Evolutionary conservation across 2,329 filamentous ascomycete genomes (phyloP), one percentile per base, ranked within the genome.

Genomic region (Colletotrichum godetiae): DNA sequence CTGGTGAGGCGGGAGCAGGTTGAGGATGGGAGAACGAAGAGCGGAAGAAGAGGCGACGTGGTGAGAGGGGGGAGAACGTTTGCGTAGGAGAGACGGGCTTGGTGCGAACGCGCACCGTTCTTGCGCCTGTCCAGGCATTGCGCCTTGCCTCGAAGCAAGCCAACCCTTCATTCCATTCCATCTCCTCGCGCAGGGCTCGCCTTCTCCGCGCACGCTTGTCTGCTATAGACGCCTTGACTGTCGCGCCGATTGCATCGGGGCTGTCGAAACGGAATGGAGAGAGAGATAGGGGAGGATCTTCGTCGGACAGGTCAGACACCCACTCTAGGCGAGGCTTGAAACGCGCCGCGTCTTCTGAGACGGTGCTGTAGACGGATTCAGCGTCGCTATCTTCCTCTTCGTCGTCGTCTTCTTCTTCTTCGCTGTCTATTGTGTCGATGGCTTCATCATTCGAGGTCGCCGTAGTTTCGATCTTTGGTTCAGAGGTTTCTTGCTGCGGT

Each of bases 41-140:
- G 71, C 86, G 84, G 80, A 88, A 87, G 75, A 89, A 88, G 73
- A 88, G 82, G 12, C 88, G 86, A 37, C 85, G 86, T 0, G 86
- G 81, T 12, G 86, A 87, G 10, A 85, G 84, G 1, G 86, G 81
- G 22, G 86, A 85, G 13, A 83, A 72, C 2, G 85, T 82, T 5
- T 85, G 84, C 5, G 82, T 79, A 1, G 84, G 77, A n/a, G 77
- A 79, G 13, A 76, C 71, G 5, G 85, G 82, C 76, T 88, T 89
- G 53, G 85, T 84, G 69, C 87, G 87, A 59, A 91, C 81, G 59
- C 88, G 88, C 46, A 88, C 89, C 12, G 86, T 88, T 75, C 89
- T 89, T 37, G 95, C 95, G 37, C 93, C 92, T 1, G 95, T 96
- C 96, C 96, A 98, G 7, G 91, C 92, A 83, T 98, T 91, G 61